Percentiles rank a stretch among this genome's conserved stretches.
phyloP scores from a whole-genome alignment of 495 filamentous ascomycete species.

The Aspergillus egyptiacus region DNA sequence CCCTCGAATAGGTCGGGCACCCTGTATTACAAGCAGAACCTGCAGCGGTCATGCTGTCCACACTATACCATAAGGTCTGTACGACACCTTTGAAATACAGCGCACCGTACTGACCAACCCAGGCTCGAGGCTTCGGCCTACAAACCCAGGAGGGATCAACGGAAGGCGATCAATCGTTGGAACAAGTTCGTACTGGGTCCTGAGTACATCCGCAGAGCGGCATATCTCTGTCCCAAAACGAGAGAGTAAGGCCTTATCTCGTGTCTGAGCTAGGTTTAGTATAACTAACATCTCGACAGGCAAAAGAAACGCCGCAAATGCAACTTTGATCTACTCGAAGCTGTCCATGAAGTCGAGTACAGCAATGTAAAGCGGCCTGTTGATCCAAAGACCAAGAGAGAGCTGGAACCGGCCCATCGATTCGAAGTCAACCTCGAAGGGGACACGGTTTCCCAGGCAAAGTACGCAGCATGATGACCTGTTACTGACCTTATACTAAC shows the following conservation, averaged over 20 bases:
- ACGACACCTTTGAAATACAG: constrained; percentile 8
- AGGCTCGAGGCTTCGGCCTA: constrained; percentile 67
- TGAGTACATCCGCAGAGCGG: constrained; percentile 65
- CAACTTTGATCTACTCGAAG: constrained; percentile 64
- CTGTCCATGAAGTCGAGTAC: constrained; percentile 68
- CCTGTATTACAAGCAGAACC: constrained; percentile 91
- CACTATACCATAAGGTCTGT: constrained; percentile 81
- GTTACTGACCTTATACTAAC: background rate
- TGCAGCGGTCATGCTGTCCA: constrained; percentile 79
- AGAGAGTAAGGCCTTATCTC: constrained; percentile 51
- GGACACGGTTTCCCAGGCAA: constrained; percentile 78
- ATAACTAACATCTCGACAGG: constrained; percentile 30
- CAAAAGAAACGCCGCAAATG: constrained; percentile 68
- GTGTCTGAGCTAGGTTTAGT: background rate
- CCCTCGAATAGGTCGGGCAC: constrained; percentile 52
- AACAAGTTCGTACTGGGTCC: constrained; percentile 78
- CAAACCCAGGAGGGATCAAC: constrained; percentile 70
- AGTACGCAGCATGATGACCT: constrained; percentile 48
- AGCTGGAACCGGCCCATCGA: constrained; percentile 66
- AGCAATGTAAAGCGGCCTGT: constrained; percentile 48
- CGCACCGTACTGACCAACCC: constrained; percentile 3
- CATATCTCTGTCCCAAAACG: constrained; percentile 66
- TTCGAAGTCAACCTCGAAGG: constrained; percentile 76
- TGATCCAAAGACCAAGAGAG: constrained; percentile 46
- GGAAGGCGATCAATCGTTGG: constrained; percentile 85